Conservation (phyloP, 1,139 yeast genomes). For the Debaryomycetaceae sp. region DNA sequence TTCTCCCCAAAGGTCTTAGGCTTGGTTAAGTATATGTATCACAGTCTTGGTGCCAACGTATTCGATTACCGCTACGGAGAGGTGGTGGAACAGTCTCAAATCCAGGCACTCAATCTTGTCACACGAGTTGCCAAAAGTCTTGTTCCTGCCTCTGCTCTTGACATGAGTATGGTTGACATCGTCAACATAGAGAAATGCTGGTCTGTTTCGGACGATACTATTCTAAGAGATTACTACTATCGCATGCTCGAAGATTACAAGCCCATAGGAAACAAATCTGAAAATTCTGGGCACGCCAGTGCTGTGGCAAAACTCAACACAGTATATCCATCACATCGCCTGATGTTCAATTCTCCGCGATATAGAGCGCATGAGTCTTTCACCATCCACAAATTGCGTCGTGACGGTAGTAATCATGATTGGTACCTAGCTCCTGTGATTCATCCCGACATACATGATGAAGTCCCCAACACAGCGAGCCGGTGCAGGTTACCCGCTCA, state of each 20-base stretch:
- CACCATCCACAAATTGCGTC: neutral
- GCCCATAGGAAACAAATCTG: slow-evolving; percentile 2
- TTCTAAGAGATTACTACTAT: slow-evolving; percentile 17
- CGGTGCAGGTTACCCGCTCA: neutral
- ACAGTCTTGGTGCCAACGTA: slow-evolving; percentile 9
- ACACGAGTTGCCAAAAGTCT: slow-evolving; percentile 17
- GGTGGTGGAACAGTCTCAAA: slow-evolving; percentile 25
- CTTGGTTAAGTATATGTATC: slow-evolving; percentile 11
- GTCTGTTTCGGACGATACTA: slow-evolving; percentile 29
- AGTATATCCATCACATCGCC: slow-evolving; percentile 17
- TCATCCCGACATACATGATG: neutral
- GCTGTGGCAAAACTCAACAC: slow-evolving; percentile 7
- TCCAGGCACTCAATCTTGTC: slow-evolving; percentile 21
- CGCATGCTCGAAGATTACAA: slow-evolving; percentile 1
- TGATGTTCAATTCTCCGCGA: slow-evolving; percentile 22
- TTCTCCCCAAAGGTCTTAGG: slow-evolving; percentile 9
- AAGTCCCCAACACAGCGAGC: too few relatives aligned
- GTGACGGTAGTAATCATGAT: neutral
- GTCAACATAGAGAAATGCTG: slow-evolving; percentile 28
- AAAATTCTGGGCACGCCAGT: slow-evolving; percentile 2
- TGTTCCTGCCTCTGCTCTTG: slow-evolving; percentile 2
- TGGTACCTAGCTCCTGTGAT: neutral
- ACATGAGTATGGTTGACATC: slow-evolving; percentile 6
- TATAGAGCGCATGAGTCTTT: slow-evolving; percentile 16
- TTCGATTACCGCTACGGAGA: slow-evolving; percentile 28